Conservation (phyloP, 495 filamentous ascomycete genomes). For the Hyaloscypha hepaticicola region DNA sequence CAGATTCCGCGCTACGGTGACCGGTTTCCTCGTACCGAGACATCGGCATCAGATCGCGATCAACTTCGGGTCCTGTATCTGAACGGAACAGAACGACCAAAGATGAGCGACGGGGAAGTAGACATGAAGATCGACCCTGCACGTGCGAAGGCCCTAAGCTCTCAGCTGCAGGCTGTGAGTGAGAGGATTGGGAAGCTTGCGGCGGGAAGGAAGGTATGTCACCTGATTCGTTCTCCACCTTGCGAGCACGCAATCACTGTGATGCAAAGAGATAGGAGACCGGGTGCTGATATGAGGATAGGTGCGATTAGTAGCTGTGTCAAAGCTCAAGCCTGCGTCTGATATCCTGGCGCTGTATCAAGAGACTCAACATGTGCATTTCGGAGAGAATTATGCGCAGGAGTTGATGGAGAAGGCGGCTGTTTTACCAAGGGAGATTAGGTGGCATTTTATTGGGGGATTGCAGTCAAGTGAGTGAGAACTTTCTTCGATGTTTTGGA, state of each 20-base stretch:
- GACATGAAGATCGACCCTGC: slow-evolving; percentile 54
- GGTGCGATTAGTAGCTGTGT: slow-evolving; percentile 89
- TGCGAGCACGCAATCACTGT: too few species aligned
- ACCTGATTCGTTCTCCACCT: not conserved
- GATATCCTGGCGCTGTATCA: slow-evolving; percentile 84
- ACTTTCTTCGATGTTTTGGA: not conserved
- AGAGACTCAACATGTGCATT: slow-evolving; percentile 64
- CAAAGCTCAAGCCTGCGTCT: slow-evolving; percentile 86
- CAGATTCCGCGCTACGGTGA: not conserved
- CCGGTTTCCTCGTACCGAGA: not conserved
- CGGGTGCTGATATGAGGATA: slow-evolving; percentile 32
- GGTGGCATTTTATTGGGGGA: slow-evolving; percentile 96
- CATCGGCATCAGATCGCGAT: not conserved
- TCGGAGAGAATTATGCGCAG: slow-evolving; percentile 97
- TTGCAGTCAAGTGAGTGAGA: slow-evolving; percentile 58
- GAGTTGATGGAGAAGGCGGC: slow-evolving; percentile 85
- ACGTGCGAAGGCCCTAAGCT: slow-evolving; percentile 47
- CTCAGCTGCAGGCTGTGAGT: slow-evolving; percentile 46
- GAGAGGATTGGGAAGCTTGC: slow-evolving; percentile 46
- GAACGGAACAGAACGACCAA: not conserved
- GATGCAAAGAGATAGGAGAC: too few species aligned
- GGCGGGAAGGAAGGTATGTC: slow-evolving; percentile 42
- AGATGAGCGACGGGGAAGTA: slow-evolving; percentile 23
- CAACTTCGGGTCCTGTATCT: not conserved
- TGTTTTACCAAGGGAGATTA: slow-evolving; percentile 70